Conservation (phyloP, 148 eudicot species). For the Silene uniflora region DNA sequence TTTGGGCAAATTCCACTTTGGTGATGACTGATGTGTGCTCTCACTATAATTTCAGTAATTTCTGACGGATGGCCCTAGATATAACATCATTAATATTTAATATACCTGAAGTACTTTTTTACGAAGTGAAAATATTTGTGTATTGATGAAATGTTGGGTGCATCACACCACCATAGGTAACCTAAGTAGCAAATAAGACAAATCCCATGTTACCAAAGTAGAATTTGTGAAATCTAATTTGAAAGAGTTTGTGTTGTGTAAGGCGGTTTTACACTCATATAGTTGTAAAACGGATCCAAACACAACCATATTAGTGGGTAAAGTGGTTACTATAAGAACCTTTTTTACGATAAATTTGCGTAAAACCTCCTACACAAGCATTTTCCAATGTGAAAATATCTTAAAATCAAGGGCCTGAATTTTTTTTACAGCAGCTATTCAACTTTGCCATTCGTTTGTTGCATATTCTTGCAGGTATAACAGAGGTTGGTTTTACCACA, state of each 20-base stretch:
- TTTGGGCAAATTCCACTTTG: too few relatives aligned
- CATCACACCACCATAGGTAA: background rate
- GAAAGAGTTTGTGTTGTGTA: too few relatives aligned
- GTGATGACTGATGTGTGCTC: too few relatives aligned
- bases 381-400: background rate
- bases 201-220: background rate
- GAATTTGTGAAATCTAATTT: background rate
- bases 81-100: too few relatives aligned
- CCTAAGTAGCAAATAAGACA: background rate
- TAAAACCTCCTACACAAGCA: too few relatives aligned
- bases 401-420: too few relatives aligned
- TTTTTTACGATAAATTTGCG: too few relatives aligned
- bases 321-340: too few relatives aligned
- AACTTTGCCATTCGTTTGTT: constrained; percentile 1
- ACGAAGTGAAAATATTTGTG: background rate
- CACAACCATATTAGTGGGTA: too few relatives aligned
- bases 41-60: background rate
- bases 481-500: constrained; percentile 88
- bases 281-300: too few relatives aligned
- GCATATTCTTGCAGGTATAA: constrained; percentile 50
- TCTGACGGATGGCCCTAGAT: background rate
- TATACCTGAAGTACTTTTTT: background rate
- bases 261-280: too few relatives aligned
- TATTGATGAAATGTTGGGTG: background rate
- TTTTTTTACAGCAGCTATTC: background rate